A percentile compares a stretch with the other conserved stretches of the same genome.
phyloP scores from a whole-genome alignment of 1,284 basidiomycete species.

The Rhodotorula sp. region DNA sequence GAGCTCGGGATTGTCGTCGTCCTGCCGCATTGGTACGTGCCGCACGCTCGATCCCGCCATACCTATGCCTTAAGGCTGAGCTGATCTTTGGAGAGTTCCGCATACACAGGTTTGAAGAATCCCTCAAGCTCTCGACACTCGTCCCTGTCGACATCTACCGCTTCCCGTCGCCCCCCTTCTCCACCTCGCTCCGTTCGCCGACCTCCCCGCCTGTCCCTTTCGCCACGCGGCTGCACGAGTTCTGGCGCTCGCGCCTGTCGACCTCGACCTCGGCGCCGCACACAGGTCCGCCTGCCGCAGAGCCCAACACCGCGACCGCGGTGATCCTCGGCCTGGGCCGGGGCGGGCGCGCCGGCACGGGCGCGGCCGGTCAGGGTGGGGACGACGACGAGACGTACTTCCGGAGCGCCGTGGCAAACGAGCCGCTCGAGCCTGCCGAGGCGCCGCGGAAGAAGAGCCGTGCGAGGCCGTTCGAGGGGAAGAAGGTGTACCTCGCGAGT shows the following conservation, averaged over 20 bases:
- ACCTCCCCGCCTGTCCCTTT: slow-evolving; percentile 24
- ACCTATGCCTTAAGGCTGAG: no score
- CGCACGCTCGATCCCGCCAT: neutral
- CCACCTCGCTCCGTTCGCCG: slow-evolving; percentile 24
- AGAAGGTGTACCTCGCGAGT: slow-evolving; percentile 62
- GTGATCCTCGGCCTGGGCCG: slow-evolving; percentile 13
- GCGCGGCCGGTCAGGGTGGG: neutral
- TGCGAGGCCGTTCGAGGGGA: slow-evolving; percentile 56
- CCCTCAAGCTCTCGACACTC: slow-evolving; percentile 63
- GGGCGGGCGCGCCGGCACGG: neutral
- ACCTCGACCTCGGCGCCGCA: neutral
- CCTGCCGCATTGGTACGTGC: slow-evolving; percentile 47
- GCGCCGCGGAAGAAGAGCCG: neutral
- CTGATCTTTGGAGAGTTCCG: no score
- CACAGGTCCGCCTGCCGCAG: neutral
- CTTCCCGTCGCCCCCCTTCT: slow-evolving; percentile 61
- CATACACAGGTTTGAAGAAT: slow-evolving; percentile 56
- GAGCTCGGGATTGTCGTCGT: slow-evolving; percentile 43
- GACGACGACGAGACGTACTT: slow-evolving; percentile 13
- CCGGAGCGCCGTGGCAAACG: neutral
- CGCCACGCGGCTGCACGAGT: slow-evolving; percentile 29
- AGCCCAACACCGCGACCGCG: slow-evolving; percentile 18
- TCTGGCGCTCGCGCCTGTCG: slow-evolving; percentile 15
- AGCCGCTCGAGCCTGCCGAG: neutral
- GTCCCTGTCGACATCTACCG: slow-evolving; percentile 64